Conservation (phyloP, 345 rosid genomes). For the Lepidium didymum region DNA sequence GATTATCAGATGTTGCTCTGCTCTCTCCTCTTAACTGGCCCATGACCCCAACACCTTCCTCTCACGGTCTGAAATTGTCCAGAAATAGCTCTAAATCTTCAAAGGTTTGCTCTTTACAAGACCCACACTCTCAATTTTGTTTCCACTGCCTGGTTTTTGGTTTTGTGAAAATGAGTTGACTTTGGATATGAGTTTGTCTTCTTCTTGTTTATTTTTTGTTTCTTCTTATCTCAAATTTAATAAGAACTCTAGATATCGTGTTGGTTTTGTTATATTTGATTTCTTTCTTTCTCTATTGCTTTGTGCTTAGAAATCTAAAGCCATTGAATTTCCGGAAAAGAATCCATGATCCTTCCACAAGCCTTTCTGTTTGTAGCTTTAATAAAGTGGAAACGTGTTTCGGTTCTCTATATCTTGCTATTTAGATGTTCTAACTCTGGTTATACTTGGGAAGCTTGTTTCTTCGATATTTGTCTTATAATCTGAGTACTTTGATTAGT, state of each 20-base stretch:
- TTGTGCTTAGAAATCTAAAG: background rate
- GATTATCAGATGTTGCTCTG: conserved; percentile 75
- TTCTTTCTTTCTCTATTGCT: background rate
- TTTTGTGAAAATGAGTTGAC: conserved; percentile 6
- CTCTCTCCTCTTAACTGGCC: conserved; percentile 65
- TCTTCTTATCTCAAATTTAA: background rate
- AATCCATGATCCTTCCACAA: background rate
- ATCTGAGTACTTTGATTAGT: background rate
- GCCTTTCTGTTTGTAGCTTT: background rate
- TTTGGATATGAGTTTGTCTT: conserved; percentile 20
- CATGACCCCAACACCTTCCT: conserved; percentile 75
- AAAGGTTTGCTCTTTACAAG: conserved; percentile 44
- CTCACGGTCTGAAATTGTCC: conserved; percentile 59
- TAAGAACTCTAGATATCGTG: background rate
- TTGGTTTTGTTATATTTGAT: background rate
- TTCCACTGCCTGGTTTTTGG: background rate
- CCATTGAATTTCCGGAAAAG: background rate
- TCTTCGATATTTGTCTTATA: background rate
- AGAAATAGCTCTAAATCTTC: conserved; percentile 76
- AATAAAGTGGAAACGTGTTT: conserved; percentile 8
- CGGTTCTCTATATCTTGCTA: background rate
- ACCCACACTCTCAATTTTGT: conserved; percentile 25
- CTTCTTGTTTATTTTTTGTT: conserved; percentile 11
- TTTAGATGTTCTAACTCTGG: background rate
- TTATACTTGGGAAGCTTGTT: background rate